Evolutionary conservation across 495 filamentous ascomycete genomes (phyloP).

Genomic region (Lindgomyces ingoldianus): DNA sequence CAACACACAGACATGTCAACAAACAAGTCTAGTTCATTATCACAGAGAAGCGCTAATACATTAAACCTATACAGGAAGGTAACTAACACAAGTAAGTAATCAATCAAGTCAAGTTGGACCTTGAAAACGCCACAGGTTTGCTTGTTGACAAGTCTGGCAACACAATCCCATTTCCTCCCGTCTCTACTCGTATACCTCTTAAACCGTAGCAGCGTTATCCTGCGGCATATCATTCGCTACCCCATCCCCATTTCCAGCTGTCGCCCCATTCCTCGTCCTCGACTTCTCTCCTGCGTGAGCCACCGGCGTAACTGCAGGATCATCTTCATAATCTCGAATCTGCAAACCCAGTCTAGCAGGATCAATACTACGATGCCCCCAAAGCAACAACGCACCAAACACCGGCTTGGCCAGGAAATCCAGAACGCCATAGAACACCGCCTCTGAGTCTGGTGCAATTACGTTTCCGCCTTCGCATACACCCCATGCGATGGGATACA

Average conservation of each 20-base stretch:
- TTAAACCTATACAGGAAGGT: too few species aligned
- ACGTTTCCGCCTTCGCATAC: conserved; percentile 67
- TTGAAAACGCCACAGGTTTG: too few species aligned
- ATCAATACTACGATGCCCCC: conserved; percentile 58
- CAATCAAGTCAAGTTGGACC: too few species aligned
- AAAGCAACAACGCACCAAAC: conserved; percentile 54
- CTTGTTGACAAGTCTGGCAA: too few species aligned
- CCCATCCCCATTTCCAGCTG: background rate
- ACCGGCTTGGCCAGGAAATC: conserved; percentile 63
- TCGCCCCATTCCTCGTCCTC: background rate
- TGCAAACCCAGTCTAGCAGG: conserved; percentile 52
- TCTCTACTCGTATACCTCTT: too few species aligned
- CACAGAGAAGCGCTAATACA: too few species aligned
- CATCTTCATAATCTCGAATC: conserved; percentile 49
- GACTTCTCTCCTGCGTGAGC: background rate
- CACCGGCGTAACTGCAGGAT: conserved; percentile 20
- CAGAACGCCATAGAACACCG: conserved; percentile 70
- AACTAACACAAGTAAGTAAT: too few species aligned
- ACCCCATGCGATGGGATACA: conserved; percentile 73
- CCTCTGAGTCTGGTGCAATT: conserved; percentile 62
- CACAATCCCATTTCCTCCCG: too few species aligned
- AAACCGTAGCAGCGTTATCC: too few species aligned
- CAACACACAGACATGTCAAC: too few species aligned
- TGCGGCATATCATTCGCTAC: background rate
- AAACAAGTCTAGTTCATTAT: too few species aligned